phyloP scores from a whole-genome alignment of 1,139 yeast genomes.

The Scheffersomyces insectosa region DNA sequence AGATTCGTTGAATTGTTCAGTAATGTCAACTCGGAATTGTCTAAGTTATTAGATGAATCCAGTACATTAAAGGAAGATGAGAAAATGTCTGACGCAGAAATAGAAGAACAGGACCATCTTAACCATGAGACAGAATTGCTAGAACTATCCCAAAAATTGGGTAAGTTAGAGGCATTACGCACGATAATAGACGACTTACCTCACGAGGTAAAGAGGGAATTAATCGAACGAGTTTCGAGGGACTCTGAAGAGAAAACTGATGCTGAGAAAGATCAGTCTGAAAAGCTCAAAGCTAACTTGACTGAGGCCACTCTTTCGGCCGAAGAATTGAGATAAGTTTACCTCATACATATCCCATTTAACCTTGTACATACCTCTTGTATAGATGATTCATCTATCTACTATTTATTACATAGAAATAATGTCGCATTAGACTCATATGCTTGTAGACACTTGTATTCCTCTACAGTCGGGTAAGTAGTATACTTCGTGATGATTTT shows the following conservation, averaged over 20 bases:
- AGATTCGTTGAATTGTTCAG: constrained; percentile 44
- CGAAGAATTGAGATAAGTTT: too few relatives aligned
- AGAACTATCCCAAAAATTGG: constrained; percentile 22
- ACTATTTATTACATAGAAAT: too few relatives aligned
- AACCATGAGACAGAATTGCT: constrained; percentile 29
- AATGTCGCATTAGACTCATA: too few relatives aligned
- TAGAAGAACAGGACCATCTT: constrained; percentile 22
- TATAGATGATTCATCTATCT: too few relatives aligned
- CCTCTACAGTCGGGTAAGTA: too few relatives aligned
- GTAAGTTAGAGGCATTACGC: constrained; percentile 31
- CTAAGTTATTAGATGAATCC: constrained; percentile 44
- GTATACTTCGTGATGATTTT: too few relatives aligned
- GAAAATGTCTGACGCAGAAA: constrained; percentile 21
- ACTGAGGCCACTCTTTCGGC: too few relatives aligned
- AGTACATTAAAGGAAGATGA: constrained; percentile 23
- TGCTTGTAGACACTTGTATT: too few relatives aligned
- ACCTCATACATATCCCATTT: too few relatives aligned
- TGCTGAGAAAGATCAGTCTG: neutral
- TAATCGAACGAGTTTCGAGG: constrained; percentile 29
- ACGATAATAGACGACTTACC: constrained; percentile 43
- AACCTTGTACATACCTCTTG: too few relatives aligned
- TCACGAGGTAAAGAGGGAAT: constrained; percentile 30
- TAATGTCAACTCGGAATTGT: constrained; percentile 44
- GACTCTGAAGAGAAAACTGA: constrained; percentile 22
- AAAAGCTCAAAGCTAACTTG: constrained; percentile 7